Base-by-base conservation (phyloP, 495 filamentous ascomycete species). In the Penicillium odoratum region DNA sequence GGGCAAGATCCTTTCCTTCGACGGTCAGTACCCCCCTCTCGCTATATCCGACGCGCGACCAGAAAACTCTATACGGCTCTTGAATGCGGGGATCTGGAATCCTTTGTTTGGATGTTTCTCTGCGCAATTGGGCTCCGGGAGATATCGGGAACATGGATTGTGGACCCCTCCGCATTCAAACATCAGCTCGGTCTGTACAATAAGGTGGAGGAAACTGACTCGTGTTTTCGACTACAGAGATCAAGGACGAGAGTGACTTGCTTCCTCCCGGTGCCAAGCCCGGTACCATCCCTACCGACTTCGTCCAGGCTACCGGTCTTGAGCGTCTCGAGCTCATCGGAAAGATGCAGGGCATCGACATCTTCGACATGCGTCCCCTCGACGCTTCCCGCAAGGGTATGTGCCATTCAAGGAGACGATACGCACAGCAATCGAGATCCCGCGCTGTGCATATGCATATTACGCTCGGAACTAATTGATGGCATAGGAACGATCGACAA, bases 251-350 rank as follows among this genome's bases (percentile, higher is more conserved):
- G 64, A 80, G 85, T 11, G 94, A 99, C 78, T 89, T 99, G 51
- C 36, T 95, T 57, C 80, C 85, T 57, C 90, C 92, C 43, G 94
- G 94, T 75, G 91, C 88, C 66, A 75, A 80, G 53, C 76, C 86
- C 60, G 94, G 93, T 62, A 90, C 88, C 72, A 80, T 99, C 62
- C 91, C 94, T 58, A 91, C 90, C 78, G 94, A 99, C 75, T 70
- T 93, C 70, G 90, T 96, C 68, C 94, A 99, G 74, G 79, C 93
- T 45, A 98, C 94, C 61, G 94, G 94, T 85, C 82, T 99, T 51
- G 94, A 99, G 82, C 93, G 94, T 78, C 85, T 99, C 67, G 94
- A 99, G 76, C 93, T 99, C 66, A 80, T 98, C 76, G 94, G 94
- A 75, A 99, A 99, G 85, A 96, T 97, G 88, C 90, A 98, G 81